Base-by-base conservation (phyloP, 2,329 filamentous ascomycete genomes). In the Pseudogymnoascus sp. region DNA sequence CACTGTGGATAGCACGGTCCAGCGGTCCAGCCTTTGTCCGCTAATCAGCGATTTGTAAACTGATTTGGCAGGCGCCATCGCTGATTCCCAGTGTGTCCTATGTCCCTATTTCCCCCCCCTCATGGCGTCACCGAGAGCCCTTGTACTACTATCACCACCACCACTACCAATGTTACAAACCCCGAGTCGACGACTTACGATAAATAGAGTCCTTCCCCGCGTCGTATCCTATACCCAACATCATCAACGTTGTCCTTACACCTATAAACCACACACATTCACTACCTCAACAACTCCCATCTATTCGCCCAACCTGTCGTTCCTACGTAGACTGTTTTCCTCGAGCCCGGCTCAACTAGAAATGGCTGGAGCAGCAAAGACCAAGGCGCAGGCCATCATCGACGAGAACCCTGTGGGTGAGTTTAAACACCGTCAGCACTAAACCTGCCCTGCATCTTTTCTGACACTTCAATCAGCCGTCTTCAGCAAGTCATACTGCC, bases 401-500 rank as follows among this genome's bases (percentile, higher is more conserved):
- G 85, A 94, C 77, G 87, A 92, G 73, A 94, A 96, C 79, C 79
- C 85, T 71, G 92, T 96, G 76, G 87, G 88, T 91, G 81, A 63
- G 87, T 79, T 21, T 31, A 31, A 6, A 62, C 14, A 62, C 42
- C 25, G 61, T 31, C 44, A 38, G 25, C 23, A 25, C 25, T 35
- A 56, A 6, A 56, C 10, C 1, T 5, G 37, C 47, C 61, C 25
- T 28, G 38, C 42, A 35, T 12, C 23, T 25, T 25, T 25, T 28
- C 33, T 62, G n/a, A 62, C 59, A 56, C 38, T 16, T 16, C 28
- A 18, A 33, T 14, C 60, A 90, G 90, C 94, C 71, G 90, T 99
- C 75, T 99, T 99, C 84, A 92, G 89, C 78, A 99, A 99, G 82
- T 91, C 88, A 14, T 96, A 91, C 80, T 99, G 94, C 84, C 92